Evolutionary conservation across 179 eudicot species (phyloP).

Genomic region (Vitellaria paradoxa): DNA sequence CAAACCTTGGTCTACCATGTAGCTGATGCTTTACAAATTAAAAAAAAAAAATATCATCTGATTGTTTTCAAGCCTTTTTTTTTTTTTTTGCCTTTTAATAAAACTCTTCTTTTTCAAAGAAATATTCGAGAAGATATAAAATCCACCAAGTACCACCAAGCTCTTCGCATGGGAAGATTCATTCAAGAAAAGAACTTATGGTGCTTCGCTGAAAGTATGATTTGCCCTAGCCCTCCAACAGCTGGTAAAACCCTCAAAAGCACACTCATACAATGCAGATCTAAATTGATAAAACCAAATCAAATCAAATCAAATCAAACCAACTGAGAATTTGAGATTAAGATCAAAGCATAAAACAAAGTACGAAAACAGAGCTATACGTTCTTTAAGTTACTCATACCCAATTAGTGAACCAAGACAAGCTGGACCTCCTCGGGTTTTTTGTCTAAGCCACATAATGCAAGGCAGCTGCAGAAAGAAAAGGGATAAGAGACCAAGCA

Average conservation of each 20-base stretch:
- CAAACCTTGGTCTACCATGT: too few species aligned
- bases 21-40: too few species aligned
- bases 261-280: conserved; percentile 50
- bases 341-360: background rate
- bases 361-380: background rate
- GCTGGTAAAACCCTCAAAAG: conserved; percentile 51
- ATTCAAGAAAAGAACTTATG: conserved; percentile 55
- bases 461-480: conserved; percentile 41
- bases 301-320: too few species aligned
- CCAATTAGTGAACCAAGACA: conserved; percentile 48
- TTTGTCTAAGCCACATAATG: conserved; percentile 51
- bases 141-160: too few species aligned
- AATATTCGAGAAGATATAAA: too few species aligned
- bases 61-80: background rate
- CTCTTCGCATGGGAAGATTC: background rate
- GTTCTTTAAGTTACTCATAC: conserved; percentile 22
- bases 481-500: background rate
- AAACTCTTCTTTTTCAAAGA: too few species aligned
- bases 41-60: too few species aligned
- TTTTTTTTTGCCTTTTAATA: too few species aligned
- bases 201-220: conserved; percentile 41
- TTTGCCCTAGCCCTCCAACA: conserved; percentile 53
- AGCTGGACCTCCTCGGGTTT: conserved; percentile 39
- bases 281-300: conserved; percentile 16
- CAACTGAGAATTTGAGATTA: too few species aligned